phyloP scores from a whole-genome alignment of 352 stramenopile species.

The Globisporangium yorkense region DNA sequence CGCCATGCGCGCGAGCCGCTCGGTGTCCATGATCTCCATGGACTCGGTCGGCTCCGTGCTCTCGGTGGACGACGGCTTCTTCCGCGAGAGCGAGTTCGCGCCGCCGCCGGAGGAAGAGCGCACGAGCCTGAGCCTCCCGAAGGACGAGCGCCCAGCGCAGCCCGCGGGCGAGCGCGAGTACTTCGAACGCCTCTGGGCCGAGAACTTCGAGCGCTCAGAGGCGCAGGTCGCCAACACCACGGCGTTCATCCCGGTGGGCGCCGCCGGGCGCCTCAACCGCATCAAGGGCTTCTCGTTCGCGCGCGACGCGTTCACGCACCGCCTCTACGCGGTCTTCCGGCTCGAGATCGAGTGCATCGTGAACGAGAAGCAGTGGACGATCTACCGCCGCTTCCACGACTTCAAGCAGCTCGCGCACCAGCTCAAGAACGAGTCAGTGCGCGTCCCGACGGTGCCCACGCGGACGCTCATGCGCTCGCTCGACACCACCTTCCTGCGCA shows the following conservation, averaged over 20 bases:
- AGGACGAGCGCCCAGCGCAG: slow-evolving; percentile 67
- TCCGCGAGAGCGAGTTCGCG: slow-evolving; percentile 28
- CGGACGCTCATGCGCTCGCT: slow-evolving; percentile 77
- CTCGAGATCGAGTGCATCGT: slow-evolving; percentile 83
- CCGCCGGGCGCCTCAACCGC: slow-evolving; percentile 63
- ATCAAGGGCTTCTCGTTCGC: slow-evolving; percentile 81
- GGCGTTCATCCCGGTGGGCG: slow-evolving; percentile 59
- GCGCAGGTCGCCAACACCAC: slow-evolving; percentile 59
- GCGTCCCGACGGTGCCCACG: slow-evolving; percentile 69
- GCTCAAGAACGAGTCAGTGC: slow-evolving; percentile 76
- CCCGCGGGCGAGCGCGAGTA: slow-evolving; percentile 74
- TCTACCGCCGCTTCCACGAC: slow-evolving; percentile 83
- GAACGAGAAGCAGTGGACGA: slow-evolving; percentile 84
- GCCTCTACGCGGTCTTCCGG: slow-evolving; percentile 79
- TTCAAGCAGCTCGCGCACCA: slow-evolving; percentile 82
- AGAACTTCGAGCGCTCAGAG: slow-evolving; percentile 82
- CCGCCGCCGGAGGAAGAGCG: slow-evolving; percentile 21
- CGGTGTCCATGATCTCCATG: slow-evolving; percentile 62
- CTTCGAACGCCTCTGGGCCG: slow-evolving; percentile 74
- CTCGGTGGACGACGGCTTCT: slow-evolving; percentile 63
- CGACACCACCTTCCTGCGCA: slow-evolving; percentile 75
- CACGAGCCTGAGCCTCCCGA: slow-evolving; percentile 35
- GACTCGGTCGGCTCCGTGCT: slow-evolving; percentile 46
- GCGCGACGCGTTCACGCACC: slow-evolving; percentile 50
- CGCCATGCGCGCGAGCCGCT: slow-evolving; percentile 22